phyloP scores from a whole-genome alignment of 345 rosid genomes.

The Populus pruinosa region DNA sequence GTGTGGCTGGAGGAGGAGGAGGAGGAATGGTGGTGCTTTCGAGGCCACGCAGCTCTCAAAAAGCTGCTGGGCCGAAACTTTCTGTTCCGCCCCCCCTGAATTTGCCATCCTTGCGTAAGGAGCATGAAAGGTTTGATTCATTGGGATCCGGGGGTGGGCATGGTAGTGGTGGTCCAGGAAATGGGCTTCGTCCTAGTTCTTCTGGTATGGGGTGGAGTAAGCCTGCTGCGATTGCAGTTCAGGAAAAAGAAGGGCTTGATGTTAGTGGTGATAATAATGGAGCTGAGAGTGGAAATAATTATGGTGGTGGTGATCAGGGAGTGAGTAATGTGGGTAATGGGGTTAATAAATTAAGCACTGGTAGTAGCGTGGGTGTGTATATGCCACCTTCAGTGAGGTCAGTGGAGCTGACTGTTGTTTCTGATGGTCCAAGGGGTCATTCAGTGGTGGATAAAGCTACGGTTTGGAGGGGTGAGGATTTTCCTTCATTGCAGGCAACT shows the following conservation, averaged over 20 bases:
- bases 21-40: constrained; percentile 93
- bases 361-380: constrained; percentile 34
- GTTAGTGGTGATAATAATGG: constrained; percentile 21
- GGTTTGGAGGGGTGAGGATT: constrained; percentile 89
- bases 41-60: constrained; percentile 88
- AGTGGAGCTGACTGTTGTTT: constrained; percentile 19
- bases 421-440: constrained; percentile 30
- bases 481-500: constrained; percentile 81
- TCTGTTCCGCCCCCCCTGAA: constrained; percentile 99
- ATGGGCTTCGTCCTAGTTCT: constrained; percentile 72
- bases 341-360: constrained; percentile 34
- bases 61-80: constrained; percentile 76
- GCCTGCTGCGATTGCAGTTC: constrained; percentile 51
- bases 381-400: constrained; percentile 50
- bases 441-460: constrained; percentile 50
- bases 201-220: constrained; percentile 89
- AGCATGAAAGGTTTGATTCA: constrained; percentile 79
- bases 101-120: constrained; percentile 85
- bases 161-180: constrained; percentile 63
- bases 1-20: constrained; percentile 45
- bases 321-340: constrained; percentile 38
- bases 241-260: constrained; percentile 50
- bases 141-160: constrained; percentile 56
- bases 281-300: constrained; percentile 2
- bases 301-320: constrained; percentile 35